Base-by-base conservation (phyloP, 2,329 filamentous ascomycete species). In the Penicillium sp. region DNA sequence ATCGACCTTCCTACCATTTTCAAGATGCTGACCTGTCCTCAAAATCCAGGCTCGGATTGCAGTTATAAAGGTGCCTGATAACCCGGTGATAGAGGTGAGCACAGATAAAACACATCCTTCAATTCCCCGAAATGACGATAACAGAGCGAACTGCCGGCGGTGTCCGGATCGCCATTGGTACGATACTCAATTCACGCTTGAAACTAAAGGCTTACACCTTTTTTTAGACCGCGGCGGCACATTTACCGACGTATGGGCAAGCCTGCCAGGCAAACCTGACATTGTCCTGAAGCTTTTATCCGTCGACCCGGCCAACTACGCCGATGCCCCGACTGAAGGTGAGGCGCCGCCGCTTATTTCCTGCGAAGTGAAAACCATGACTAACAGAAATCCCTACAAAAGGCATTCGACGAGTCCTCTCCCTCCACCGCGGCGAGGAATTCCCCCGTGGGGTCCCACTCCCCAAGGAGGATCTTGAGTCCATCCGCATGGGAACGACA, bases 401-500 rank as follows among this genome's bases (percentile, higher is more conserved):
- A 57, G 55, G 55, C 13, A 57, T 57, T 7, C 55, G 55, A 9
- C 55, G 55, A 3, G 55, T 57, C 8, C 46, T 57, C 15, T 57
- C 55, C 7, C 45, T 57, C 13, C n/a, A 49, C 21, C 21, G 19
- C 3, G 46, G 46, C 31, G 7, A n/a, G 2, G 31, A 49, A 17
- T 50, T 57, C 19, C 46, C 55, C 46, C 55, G 55, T 9, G 55
- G 55, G 3, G 15, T 50, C 30, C 55, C 46, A 13, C 45, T 57
- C 45, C 55, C 55, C 1, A 57, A 57, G 41, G 21, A n/a, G 6
- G 30, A 23, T 21, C 55, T 57, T 4, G 55, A 50, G 45, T 57
- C 55, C n/a, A 57, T 97, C 71, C 89, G 93, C 56, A 97, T 97
- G 93, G 93, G 93, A 56, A 97, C 93, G 3, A 97, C 93, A 0